Percentiles rank a stretch among this genome's conserved stretches.
Evolutionary conservation across 2,329 filamentous ascomycete genomes (phyloP).

Genomic region (Fusarium pseudocircinatum): DNA sequence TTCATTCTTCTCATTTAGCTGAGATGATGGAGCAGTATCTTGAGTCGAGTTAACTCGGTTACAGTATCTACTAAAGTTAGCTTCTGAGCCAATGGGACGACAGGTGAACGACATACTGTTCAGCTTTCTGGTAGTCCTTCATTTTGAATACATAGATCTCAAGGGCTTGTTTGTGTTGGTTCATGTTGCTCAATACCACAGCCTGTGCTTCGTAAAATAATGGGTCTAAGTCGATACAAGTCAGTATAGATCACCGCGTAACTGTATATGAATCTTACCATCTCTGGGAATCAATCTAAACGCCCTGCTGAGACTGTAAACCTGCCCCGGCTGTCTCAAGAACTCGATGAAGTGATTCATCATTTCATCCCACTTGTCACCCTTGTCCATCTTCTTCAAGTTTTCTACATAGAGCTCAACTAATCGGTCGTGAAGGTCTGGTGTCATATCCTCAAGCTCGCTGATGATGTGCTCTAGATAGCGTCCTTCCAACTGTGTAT

Average conservation of each 20-base stretch:
- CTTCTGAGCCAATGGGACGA: neutral
- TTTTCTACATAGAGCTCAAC: conserved; percentile 76
- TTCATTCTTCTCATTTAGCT: conserved; percentile 47
- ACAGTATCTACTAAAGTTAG: conserved; percentile 73
- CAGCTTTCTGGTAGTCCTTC: conserved; percentile 85
- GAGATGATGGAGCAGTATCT: conserved; percentile 53
- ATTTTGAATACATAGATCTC: conserved; percentile 98
- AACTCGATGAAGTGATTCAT: conserved; percentile 78
- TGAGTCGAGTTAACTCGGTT: conserved; percentile 80
- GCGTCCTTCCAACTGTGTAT: conserved; percentile 75
- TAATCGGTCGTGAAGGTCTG: conserved; percentile 87
- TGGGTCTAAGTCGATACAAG: conserved; percentile 66
- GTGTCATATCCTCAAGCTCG: conserved; percentile 84
- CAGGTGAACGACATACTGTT: conserved; percentile 72
- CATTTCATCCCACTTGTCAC: conserved; percentile 64
- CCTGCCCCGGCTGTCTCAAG: conserved; percentile 75
- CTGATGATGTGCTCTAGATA: conserved; percentile 93
- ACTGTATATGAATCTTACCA: conserved; percentile 61
- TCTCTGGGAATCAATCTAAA: conserved; percentile 82
- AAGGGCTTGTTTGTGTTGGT: conserved; percentile 92
- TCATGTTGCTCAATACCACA: conserved; percentile 93
- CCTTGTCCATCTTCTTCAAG: conserved; percentile 54
- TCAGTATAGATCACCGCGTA: conserved; percentile 8
- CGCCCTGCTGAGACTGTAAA: conserved; percentile 81
- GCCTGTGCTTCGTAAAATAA: conserved; percentile 90